Evolutionary conservation across 495 filamentous ascomycete species (phyloP).

Genomic region (Neurospora sp.): DNA sequence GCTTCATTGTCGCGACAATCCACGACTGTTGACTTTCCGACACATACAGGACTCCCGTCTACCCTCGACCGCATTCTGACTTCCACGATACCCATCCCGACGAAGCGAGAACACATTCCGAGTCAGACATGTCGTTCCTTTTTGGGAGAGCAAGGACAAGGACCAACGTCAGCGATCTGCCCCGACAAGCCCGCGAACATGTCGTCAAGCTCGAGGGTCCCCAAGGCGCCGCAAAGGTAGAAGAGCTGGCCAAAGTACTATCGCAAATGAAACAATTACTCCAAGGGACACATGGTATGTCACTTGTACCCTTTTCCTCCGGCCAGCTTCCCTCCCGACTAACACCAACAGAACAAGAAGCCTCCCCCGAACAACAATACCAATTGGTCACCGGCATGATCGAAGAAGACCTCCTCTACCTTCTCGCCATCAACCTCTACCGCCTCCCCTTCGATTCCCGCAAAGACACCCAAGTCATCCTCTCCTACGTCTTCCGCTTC

Average conservation of each 20-base stretch:
- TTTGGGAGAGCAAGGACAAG: slow-evolving; percentile 61
- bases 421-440: slow-evolving; percentile 68
- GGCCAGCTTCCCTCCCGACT: no score
- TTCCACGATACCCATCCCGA: neutral
- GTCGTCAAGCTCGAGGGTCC: slow-evolving; percentile 43
- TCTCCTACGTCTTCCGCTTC: slow-evolving; percentile 81
- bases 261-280: slow-evolving; percentile 74
- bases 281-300: slow-evolving; percentile 68
- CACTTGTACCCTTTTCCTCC: no score
- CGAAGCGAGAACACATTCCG: neutral
- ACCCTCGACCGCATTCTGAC: neutral
- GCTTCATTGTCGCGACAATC: neutral
- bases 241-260: slow-evolving; percentile 57
- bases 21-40: neutral
- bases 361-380: slow-evolving; percentile 75
- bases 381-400: slow-evolving; percentile 70
- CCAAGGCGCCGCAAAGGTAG: slow-evolving; percentile 41
- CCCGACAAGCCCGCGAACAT: slow-evolving; percentile 45
- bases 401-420: slow-evolving; percentile 76
- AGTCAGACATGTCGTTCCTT: slow-evolving; percentile 71
- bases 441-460: slow-evolving; percentile 86
- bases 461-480: slow-evolving; percentile 83
- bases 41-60: neutral
- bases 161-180: slow-evolving; percentile 42
- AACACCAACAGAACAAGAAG: slow-evolving; percentile 57